phyloP scores from a whole-genome alignment of 331 rosid genomes.

The Malus hybrid region DNA sequence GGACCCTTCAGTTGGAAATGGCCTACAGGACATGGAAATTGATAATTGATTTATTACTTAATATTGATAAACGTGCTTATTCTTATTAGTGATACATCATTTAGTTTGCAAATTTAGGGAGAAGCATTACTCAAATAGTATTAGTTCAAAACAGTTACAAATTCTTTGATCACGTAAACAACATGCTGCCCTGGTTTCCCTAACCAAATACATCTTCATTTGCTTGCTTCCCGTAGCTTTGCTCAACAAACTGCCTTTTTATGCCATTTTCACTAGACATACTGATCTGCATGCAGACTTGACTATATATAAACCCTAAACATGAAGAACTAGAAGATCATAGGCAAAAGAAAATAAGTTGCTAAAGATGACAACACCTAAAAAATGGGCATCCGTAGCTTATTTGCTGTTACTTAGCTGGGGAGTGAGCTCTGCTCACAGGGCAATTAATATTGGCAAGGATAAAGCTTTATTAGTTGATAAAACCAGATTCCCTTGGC shows the following conservation, averaged over 20 bases:
- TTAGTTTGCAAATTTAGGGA: no score
- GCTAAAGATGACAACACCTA: not conserved
- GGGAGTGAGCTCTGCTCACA: not conserved
- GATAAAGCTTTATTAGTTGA: not conserved
- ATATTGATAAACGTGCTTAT: no score
- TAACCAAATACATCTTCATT: not conserved
- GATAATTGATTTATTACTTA: no score
- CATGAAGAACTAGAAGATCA: not conserved
- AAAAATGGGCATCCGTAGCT: not conserved
- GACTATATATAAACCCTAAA: not conserved
- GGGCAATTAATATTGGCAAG: not conserved
- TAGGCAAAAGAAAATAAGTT: not conserved
- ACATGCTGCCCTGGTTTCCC: conserved; percentile 3
- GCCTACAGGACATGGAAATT: no score
- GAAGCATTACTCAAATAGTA: no score
- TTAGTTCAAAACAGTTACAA: not conserved
- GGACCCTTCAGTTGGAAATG: no score
- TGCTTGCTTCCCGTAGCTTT: not conserved
- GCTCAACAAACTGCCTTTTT: not conserved
- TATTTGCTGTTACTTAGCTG: not conserved
- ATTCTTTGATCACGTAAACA: conserved; percentile 10
- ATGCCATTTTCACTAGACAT: not conserved
- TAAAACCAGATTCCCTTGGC: not conserved
- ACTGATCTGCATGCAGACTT: not conserved
- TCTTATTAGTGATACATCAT: no score